Evolutionary conservation across 805 yeast species (phyloP).

Genomic region (Metschnikowia orientalis): DNA sequence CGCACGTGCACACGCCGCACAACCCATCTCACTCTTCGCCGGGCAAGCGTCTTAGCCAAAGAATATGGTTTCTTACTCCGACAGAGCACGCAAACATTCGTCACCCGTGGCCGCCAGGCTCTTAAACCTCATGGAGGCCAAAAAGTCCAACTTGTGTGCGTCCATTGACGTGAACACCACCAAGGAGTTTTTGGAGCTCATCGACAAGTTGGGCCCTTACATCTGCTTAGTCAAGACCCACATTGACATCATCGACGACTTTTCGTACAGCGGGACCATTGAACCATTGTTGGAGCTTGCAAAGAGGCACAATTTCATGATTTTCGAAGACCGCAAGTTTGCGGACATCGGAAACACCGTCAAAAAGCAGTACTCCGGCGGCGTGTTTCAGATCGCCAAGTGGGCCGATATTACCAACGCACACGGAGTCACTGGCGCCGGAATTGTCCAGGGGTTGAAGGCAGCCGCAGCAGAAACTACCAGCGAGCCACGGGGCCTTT

Average conservation of each 20-base stretch:
- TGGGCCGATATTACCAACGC: constrained; percentile 99
- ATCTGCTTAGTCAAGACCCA: constrained; percentile 93
- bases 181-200: constrained; percentile 61
- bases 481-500: constrained; percentile 76
- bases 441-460: constrained; percentile 83
- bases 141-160: constrained; percentile 88
- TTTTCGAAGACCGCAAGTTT: constrained; percentile 95
- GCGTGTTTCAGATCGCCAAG: constrained; percentile 79
- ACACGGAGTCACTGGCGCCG: constrained; percentile 94
- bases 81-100: constrained; percentile 65
- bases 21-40: too few species aligned
- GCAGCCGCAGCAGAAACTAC: constrained; percentile 73
- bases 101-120: constrained; percentile 79
- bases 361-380: constrained; percentile 87
- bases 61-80: constrained; percentile 48
- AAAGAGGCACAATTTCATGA: constrained; percentile 77
- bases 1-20: too few species aligned
- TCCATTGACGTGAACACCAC: constrained; percentile 88
- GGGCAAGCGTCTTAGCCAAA: neutral
- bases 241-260: constrained; percentile 88
- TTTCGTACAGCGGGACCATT: constrained; percentile 74
- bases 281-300: constrained; percentile 69
- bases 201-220: constrained; percentile 83
- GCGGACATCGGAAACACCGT: constrained; percentile 99
- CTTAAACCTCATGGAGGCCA: constrained; percentile 66